Percentiles rank a stretch among this genome's conserved stretches.
Evolutionary conservation across 148 eudicot species (phyloP).

Genomic region (Suaeda aralocaspica): DNA sequence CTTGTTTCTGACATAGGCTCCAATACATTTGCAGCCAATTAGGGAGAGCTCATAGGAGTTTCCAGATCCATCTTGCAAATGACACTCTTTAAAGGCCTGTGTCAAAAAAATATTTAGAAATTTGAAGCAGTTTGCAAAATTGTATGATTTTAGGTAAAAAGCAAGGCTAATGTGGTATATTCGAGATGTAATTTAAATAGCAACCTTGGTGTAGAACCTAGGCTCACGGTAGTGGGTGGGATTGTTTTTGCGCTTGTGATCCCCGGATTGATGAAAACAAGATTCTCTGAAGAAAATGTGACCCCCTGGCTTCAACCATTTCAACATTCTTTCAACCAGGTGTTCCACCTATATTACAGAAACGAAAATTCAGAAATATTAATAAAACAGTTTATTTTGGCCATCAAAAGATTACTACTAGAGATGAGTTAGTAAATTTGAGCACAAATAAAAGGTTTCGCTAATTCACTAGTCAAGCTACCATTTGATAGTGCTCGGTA

Average conservation of each 20-base stretch:
- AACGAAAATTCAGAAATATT: background rate
- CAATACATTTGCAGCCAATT: slow-evolving; percentile 88
- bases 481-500: background rate
- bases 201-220: slow-evolving; percentile 85
- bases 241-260: slow-evolving; percentile 76
- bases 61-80: slow-evolving; percentile 51
- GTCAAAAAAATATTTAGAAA: slow-evolving; percentile 19
- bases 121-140: slow-evolving; percentile 1
- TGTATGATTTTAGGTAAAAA: too few species aligned
- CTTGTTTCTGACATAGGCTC: slow-evolving; percentile 94
- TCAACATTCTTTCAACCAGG: slow-evolving; percentile 67
- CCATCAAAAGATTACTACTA: background rate
- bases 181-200: too few species aligned
- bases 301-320: slow-evolving; percentile 94
- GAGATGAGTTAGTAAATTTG: background rate
- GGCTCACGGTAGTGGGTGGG: slow-evolving; percentile 99
- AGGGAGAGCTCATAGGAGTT: slow-evolving; percentile 78
- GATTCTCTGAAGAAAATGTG: slow-evolving; percentile 91
- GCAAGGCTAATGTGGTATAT: too few species aligned
- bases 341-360: slow-evolving; percentile 56
- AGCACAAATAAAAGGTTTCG: background rate
- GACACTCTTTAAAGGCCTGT: slow-evolving; percentile 85
- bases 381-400: background rate
- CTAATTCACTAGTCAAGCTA: background rate
- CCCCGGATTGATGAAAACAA: slow-evolving; percentile 98